Conservation (phyloP, 1,139 yeast genomes). For the Nakaseomyces sp. region DNA sequence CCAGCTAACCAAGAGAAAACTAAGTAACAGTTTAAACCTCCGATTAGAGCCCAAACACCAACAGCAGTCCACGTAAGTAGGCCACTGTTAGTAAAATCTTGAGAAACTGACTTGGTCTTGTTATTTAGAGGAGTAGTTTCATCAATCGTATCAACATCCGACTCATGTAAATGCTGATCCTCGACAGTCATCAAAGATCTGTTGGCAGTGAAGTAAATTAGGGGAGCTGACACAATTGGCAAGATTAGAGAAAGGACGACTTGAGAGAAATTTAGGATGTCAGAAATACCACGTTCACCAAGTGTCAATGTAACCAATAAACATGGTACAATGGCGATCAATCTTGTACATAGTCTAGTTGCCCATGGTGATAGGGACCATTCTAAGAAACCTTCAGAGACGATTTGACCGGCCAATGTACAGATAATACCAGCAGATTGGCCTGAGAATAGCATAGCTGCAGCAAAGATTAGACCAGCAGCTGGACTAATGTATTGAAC, state of each 20-base stretch:
- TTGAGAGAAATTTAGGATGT: conserved; percentile 75
- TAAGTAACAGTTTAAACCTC: conserved; percentile 65
- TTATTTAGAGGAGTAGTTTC: conserved; percentile 22
- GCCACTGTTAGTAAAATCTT: conserved; percentile 61
- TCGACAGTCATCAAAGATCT: conserved; percentile 68
- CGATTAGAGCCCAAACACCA: conserved; percentile 61
- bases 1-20: conserved; percentile 61
- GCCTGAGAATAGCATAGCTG: conserved; percentile 90
- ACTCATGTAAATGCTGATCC: conserved; percentile 22
- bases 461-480: conserved; percentile 87
- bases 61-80: conserved; percentile 47
- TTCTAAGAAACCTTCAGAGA: conserved; percentile 81
- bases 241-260: conserved; percentile 76
- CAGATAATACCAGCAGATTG: conserved; percentile 98
- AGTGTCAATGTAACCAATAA: conserved; percentile 63
- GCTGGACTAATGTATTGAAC: conserved; percentile 70
- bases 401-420: conserved; percentile 94
- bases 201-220: conserved; percentile 73
- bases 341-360: conserved; percentile 73
- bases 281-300: conserved; percentile 81
- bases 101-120: conserved; percentile 13
- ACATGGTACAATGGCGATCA: conserved; percentile 84
- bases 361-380: conserved; percentile 86
- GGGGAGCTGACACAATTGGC: conserved; percentile 86
- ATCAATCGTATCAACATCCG: conserved; percentile 11